Base-by-base conservation (phyloP, 176 grass and related monocot species). In the Pontederia paniculata region DNA sequence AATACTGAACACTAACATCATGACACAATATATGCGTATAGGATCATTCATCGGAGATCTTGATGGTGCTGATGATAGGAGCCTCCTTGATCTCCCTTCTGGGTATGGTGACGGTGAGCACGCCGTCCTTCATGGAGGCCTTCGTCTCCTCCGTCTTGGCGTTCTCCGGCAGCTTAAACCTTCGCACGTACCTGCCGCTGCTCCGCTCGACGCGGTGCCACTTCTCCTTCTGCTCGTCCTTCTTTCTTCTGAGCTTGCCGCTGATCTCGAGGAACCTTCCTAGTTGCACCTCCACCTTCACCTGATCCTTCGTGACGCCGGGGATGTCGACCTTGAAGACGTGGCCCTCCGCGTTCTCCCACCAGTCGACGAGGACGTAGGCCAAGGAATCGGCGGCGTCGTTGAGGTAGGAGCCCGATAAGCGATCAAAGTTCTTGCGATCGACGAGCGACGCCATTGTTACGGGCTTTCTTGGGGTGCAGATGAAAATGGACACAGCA, bases 201-300 rank as follows among this genome's bases (percentile, higher is more conserved):
- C 69, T 84, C 47, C 81, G 59, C 70, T 89, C 81, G 0, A 84
- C 73, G n/a, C 52, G 73, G 66, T 89, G 77, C 81, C 85, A 84
- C 52, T 0, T 84, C 20, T 80, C 76, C 2, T 47, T 59, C n/a
- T n/a, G n/a, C 80, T 84, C 80, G 45, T 83, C 76, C 59, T 76
- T 17, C 77, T 74, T 63, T 45, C 6, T 77, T 21, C 10, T 65
- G 49, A 73, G 77, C 78, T 77, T 8, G 2, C 78, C 78, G 44
- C 83, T 81, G 50, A 86, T 81, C 3, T 73, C 77, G 57, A 60
- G 16, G 57, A 42, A 25, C 31, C 25, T 5, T 15, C 57, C 57
- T 16, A 18, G 16, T 16, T 60, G 31, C 57, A 58, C 55, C 55
- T 58, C 55, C 55, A 58, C 55, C 23, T 9, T 60, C 48, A 50